A percentile compares a stretch with the other conserved stretches of the same genome.
phyloP scores from a whole-genome alignment of 164 flowering plant genomes.

The Chimonanthus salicifolius region DNA sequence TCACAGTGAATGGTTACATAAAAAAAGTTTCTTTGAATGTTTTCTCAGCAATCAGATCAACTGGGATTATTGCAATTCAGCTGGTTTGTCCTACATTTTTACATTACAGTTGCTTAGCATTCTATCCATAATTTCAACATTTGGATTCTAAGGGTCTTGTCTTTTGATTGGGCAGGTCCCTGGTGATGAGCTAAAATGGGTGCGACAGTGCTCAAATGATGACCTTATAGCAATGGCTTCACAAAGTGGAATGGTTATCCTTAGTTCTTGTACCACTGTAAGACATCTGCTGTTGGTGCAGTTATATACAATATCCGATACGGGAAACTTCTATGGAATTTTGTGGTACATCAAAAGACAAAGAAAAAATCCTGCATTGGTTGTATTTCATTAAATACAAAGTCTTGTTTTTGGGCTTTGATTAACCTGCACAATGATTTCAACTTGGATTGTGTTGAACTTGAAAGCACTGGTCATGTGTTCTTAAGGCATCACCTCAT shows the following conservation, averaged over 20 bases:
- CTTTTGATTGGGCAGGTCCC: conserved; percentile 58
- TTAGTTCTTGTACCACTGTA: conserved; percentile 69
- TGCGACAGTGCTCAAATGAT: conserved; percentile 73
- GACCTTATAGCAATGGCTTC: conserved; percentile 95
- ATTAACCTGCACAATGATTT: too few relatives aligned
- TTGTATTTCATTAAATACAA: too few relatives aligned
- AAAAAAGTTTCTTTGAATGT: conserved; percentile 77
- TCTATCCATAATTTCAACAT: not conserved
- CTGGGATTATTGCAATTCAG: conserved; percentile 94
- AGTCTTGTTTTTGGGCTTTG: too few relatives aligned
- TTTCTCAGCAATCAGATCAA: conserved; percentile 80
- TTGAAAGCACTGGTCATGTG: too few relatives aligned
- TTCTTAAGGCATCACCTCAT: too few relatives aligned
- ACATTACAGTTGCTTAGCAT: not conserved
- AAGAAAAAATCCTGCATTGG: too few relatives aligned
- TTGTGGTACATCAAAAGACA: too few relatives aligned
- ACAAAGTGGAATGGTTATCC: conserved; percentile 78
- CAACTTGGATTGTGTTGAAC: too few relatives aligned
- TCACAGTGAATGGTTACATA: conserved; percentile 87
- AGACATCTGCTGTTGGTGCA: conserved; percentile 15
- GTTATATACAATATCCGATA: not conserved
- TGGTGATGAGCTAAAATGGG: conserved; percentile 98
- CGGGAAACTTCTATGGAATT: not conserved
- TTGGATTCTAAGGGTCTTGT: conserved; percentile 6
- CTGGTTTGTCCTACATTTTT: conserved; percentile 48